Base-by-base conservation (phyloP, 1,284 basidiomycete species). In the Irpex sp. region DNA sequence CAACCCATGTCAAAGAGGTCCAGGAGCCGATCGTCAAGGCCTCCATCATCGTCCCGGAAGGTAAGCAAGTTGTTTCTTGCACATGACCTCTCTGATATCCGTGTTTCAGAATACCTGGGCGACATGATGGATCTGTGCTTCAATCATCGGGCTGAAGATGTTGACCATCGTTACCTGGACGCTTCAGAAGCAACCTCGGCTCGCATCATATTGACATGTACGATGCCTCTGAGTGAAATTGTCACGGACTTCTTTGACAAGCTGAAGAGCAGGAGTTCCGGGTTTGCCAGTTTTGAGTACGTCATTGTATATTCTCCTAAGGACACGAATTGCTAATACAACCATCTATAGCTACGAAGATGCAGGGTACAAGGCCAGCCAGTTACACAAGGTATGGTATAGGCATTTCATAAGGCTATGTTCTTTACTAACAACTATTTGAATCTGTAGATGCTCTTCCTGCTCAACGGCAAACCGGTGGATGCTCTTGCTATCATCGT, bases 201-300 rank as follows among this genome's bases (percentile, higher is more conserved):
- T 1, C 89, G 96, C 27, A 90, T 95, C 43, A 93, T 97, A 66
- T 82, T 98, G 75, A 93, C 90, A 20, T 97, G 96, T 76, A 88
- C 86, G 6, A 81, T 99, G n/a, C 97, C 97, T 9, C 84, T 99
- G 72, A 92, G 91, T 76, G 96, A 97, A 81, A 95, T 99, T 70
- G 96, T 99, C 6, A 96, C 95, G 2, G 92, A 96, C 81, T 99
- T 99, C 81, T 98, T 97, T 80, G 95, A 97, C 77, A 92, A 94
- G 76, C 87, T 99, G 70, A 99, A 99, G 83, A 93, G 93, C 81
- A 88, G 93, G 64, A 97, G 95, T 77, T 97, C 96, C 3, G 96
- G 96, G 24, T 98, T 97, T 80, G 96, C 96, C 9, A 96, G 94
- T 77, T 97, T 98, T 78, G 96, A 98, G 94, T 96, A 74, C 76